Evolutionary conservation across 163 green algal genomes (phyloP), one percentile per base, ranked within the genome.

Genomic region (Scenedesmus sp.): DNA sequence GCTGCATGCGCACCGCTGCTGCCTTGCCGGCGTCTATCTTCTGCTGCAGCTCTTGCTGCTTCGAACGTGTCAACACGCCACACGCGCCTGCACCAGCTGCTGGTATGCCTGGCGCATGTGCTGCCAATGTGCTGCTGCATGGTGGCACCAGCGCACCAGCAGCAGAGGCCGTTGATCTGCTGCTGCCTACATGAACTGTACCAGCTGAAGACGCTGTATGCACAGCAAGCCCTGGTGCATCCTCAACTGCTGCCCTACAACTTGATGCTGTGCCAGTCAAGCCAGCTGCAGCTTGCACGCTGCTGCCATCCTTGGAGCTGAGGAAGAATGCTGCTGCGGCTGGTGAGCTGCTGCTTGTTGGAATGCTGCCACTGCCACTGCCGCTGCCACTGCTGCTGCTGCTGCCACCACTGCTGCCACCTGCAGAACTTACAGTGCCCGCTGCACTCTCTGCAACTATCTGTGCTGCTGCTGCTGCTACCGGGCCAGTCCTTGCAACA

Each of bases 1-100:
- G 73, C 34, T 91, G 76, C 74, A 87, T 26, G 15, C 57, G 10
- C 7, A 15, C 20, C 18, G n/a, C 23, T 6, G 26, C 13, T 15
- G 55, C 59, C 57, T 54, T 86, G 73, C 57, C 59, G 15, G 12
- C 16, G 52, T 91, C 87, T 54, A 87, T 86, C 77, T 87, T 59
- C 26, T 86, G 70, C 87, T 91, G 87, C 87, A 86, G 59, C 23
- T 87, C 57, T 26, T 84, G 54, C 55, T 91, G 87, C 73, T 77
- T 86, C 3, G 87, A 87, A 54, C 59, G 46, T 3, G 77, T 91
- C 57, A 86, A 46, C 87, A 76, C 59, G 62, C 87, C 87, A 60
- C 70, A 79, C 4, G 23, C 23, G 7, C 34, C 54, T 87, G 55
- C 73, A 34, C 60, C 4, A 3, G n/a, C 84, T 52, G 81, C 81